Evolutionary conservation across 2,329 filamentous ascomycete species (phyloP).

Genomic region (Triangularia setosa): DNA sequence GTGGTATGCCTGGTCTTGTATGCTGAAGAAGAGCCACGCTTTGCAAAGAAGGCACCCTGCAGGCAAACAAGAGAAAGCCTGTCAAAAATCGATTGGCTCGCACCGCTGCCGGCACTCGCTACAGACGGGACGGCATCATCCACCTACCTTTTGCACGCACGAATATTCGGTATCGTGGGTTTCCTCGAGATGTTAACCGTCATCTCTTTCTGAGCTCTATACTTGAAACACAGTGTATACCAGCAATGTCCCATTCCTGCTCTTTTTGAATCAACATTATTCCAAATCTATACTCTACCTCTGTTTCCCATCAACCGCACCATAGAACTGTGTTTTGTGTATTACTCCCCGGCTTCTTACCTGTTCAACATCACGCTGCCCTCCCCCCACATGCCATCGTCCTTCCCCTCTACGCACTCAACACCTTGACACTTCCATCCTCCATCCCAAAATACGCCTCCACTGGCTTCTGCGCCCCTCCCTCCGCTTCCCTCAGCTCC

Average conservation of each 20-base stretch:
- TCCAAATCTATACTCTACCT: neutral
- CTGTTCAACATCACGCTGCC: too few relatives aligned
- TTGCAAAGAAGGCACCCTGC: neutral
- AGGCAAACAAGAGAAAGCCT: neutral
- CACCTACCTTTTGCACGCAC: neutral
- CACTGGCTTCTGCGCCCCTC: constrained; percentile 82
- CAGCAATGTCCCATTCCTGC: neutral
- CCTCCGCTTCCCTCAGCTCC: constrained; percentile 55
- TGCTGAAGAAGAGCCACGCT: neutral
- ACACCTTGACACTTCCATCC: constrained; percentile 62
- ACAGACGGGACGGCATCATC: neutral
- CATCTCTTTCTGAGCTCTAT: neutral
- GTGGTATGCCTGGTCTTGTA: too few relatives aligned
- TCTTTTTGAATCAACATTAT: neutral
- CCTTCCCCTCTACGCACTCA: neutral
- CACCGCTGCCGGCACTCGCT: neutral
- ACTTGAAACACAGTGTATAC: neutral
- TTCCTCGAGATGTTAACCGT: neutral
- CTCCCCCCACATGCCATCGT: too few relatives aligned
- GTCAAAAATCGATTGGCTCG: neutral
- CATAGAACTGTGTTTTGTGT: too few relatives aligned
- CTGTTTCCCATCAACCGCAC: neutral
- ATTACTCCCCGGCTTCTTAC: neutral
- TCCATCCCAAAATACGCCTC: constrained; percentile 94
- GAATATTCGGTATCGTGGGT: neutral